Evolutionary conservation across 352 stramenopile genomes (phyloP).

Genomic region (Pythium coloratum): DNA sequence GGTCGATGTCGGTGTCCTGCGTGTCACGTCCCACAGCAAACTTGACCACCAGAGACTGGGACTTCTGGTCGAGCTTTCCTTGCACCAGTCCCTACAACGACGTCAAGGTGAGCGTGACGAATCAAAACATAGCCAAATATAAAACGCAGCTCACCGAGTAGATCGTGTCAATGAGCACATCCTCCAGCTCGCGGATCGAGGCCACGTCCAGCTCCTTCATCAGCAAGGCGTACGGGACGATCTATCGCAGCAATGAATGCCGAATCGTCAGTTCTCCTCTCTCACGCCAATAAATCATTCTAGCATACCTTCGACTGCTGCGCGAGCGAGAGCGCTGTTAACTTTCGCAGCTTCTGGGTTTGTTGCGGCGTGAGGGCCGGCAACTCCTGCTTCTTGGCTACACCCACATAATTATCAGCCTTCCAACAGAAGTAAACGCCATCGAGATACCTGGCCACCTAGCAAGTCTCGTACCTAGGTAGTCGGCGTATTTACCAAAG

Average conservation of each 20-base stretch:
- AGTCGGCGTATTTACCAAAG: conserved; percentile 88
- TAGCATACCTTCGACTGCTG: conserved; percentile 72
- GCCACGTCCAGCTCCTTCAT: conserved; percentile 75
- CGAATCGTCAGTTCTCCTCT: neutral
- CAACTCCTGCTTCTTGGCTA: conserved; percentile 61
- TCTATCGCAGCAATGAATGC: conserved; percentile 32
- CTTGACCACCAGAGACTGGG: conserved; percentile 76
- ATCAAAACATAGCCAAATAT: neutral
- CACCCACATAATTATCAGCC: neutral
- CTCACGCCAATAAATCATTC: neutral
- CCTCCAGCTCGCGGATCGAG: conserved; percentile 88
- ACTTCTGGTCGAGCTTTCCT: conserved; percentile 91
- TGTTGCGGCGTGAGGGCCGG: conserved; percentile 70
- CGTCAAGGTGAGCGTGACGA: neutral
- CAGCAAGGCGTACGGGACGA: conserved; percentile 81
- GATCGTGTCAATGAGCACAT: conserved; percentile 93
- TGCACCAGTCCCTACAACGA: conserved; percentile 75
- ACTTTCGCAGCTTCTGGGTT: conserved; percentile 86
- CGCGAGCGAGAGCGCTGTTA: conserved; percentile 86
- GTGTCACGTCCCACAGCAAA: conserved; percentile 90
- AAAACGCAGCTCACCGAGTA: conserved; percentile 67
- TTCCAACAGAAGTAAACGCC: conserved; percentile 4
- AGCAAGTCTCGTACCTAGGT: conserved; percentile 49
- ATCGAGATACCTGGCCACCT: neutral
- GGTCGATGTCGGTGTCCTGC: conserved; percentile 78